Evolutionary conservation across 2,329 filamentous ascomycete species (phyloP), one percentile per base, ranked within the genome.

Genomic region (Phyllachora maydis): DNA sequence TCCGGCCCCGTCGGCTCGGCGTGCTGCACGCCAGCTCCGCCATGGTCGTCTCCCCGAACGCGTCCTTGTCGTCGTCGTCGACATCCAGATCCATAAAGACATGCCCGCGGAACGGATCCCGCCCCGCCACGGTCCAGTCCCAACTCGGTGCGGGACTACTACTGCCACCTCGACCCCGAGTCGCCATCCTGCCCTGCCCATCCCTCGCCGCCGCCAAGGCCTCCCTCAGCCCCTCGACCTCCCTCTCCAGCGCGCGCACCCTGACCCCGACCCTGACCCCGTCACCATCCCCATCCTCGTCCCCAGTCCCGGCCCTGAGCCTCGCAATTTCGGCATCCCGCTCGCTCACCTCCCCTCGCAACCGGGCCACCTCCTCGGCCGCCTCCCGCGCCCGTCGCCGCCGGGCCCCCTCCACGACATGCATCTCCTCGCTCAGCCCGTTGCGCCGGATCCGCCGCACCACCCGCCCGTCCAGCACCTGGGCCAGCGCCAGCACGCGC

Each of bases 351-450:
- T 65, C 53, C 0, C 40, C 37, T 19, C 42, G 52, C 7, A 73
- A 49, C 6, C 45, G 43, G 6, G 52, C 45, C 2, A 71, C 42
- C 36, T 71, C 59, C 0, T 42, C 45, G 20, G 45, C 46, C 7
- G 51, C 42, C 15, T 50, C 40, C 24, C 40, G 42, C 1, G 43
- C 42, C 19, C 46, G 43, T 10, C 41, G 45, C 20, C 43, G 50
- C 36, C 56, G 59, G 27, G 60, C 56, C 6, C 45, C 43, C 6
- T 54, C 45, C 25, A 65, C 55, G 8, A 41, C 39, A 36, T 66
- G 61, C 43, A 67, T 57, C 42, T 69, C 59, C 30, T 65, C 63
- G 31, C 62, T 65, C 4, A 69, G 37, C 4, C 59, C 53, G 31
- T 59, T 62, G 23, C 65, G 56, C 6, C 59, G 51, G 18, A 65